These are phyloP conservation scores for Thermothelomyces thermophilus DNA, from an alignment of 2,329 filamentous ascomycete species.

Conservation along the genomic window DNA sequence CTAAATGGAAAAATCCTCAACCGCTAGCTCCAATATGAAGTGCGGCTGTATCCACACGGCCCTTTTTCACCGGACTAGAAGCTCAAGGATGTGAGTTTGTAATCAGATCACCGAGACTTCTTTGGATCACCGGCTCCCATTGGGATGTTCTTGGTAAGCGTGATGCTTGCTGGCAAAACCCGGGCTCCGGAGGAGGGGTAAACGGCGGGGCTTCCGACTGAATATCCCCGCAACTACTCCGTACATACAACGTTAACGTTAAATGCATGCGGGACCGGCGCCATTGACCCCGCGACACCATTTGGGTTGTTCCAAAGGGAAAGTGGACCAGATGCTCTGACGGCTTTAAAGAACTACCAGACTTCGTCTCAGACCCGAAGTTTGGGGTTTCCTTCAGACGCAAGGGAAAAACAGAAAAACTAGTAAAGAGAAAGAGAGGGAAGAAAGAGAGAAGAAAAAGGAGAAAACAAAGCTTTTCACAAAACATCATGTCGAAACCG, in stretches of 20 bases:
- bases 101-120: neutral
- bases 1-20: neutral
- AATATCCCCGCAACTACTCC: conserved; percentile 7
- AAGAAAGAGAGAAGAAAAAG: no score
- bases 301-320: neutral
- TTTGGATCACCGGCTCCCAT: neutral
- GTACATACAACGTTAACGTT: no score
- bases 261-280: conserved; percentile 4
- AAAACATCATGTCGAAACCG: conserved; percentile 22
- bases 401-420: neutral
- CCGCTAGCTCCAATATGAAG: neutral
- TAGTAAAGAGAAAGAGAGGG: neutral
- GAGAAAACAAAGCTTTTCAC: no score
- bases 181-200: conserved; percentile 6
- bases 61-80: neutral
- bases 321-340: neutral
- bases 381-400: neutral
- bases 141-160: neutral
- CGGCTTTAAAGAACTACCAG: neutral
- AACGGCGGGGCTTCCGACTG: neutral
- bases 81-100: neutral
- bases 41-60: neutral
- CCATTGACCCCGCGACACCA: neutral
- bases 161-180: neutral
- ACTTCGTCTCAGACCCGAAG: neutral